Evolutionary conservation across 2,329 filamentous ascomycete species (phyloP), one percentile per base, ranked within the genome.

Genomic region (Scolecobasidium constrictum): DNA sequence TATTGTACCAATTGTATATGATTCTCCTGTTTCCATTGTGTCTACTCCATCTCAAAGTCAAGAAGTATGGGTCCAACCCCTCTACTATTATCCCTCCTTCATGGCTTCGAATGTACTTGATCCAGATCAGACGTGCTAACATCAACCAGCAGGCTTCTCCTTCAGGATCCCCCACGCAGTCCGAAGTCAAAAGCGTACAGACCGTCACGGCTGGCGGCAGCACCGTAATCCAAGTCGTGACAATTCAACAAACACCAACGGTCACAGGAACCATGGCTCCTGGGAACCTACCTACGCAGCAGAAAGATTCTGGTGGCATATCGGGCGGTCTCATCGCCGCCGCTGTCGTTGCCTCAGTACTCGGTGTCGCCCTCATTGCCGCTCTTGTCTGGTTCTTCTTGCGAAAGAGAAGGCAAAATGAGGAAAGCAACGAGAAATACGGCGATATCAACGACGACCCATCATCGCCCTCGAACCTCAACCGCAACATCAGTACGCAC

Each of bases 271-370:
- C 26, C 6, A 12, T 17, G 6, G 6, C 11, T 9, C 33, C 19
- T 20, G 19, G 12, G 3, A 31, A 12, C 33, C 5, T 53, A 56
- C 1, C 51, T 54, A 6, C 46, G 53, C 6, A 37, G 48, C 45
- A 51, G 34, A 47, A 45, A 23, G 33, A 41, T 16, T 39, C 42
- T 20, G 42, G 15, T 43, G 51, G 28, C 42, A 53, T 38, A 31
- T 65, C 65, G 23, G 56, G 56, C 19, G 66, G 64, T 6, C 62
- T 60, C n/a, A 68, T 70, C 34, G 67, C 62, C 13, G 68, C 66
- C 21, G 61, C 63, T 38, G 67, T 68, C 15, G 56, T 68, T 26
- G 68, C 65, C 16, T 59, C 61, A 7, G 43, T 67, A 4, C 52
- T 60, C 17, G 56, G 59, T 7, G 59, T 49, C 4, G 49, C 60